A percentile compares a stretch with the other conserved stretches of the same genome.
Conservation (phyloP, 2,329 filamentous ascomycete genomes). For the Sclerotinia glacialis region DNA sequence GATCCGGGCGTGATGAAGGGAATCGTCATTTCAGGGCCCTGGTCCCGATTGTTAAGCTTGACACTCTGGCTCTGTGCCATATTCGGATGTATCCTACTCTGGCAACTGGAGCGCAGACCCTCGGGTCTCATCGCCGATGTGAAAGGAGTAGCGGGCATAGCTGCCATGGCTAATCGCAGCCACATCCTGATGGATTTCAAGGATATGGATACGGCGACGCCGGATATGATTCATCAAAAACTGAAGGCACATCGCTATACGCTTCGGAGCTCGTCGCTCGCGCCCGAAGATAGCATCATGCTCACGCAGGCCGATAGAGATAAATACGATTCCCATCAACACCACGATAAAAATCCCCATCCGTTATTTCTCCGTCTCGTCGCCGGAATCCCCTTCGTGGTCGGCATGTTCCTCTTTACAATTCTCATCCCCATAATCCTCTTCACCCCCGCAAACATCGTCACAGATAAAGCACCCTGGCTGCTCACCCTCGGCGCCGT, state of each 20-base stretch:
- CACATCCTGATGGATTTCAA: constrained; percentile 74
- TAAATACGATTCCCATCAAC: constrained; percentile 49
- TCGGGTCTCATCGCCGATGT: constrained; percentile 67
- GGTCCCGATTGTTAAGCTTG: constrained; percentile 59
- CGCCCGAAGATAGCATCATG: constrained; percentile 56
- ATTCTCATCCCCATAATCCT: constrained; percentile 59
- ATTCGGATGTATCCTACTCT: constrained; percentile 57
- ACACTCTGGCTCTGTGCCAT: constrained; percentile 57
- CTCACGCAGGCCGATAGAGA: constrained; percentile 45
- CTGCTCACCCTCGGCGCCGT: constrained; percentile 64
- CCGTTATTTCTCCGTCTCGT: constrained; percentile 64
- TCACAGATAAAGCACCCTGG: constrained; percentile 63
- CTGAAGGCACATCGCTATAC: constrained; percentile 67
- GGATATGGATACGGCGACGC: constrained; percentile 65
- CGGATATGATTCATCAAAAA: constrained; percentile 64
- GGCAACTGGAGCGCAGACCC: constrained; percentile 58
- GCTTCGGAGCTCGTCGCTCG: constrained; percentile 67
- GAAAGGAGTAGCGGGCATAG: constrained; percentile 69
- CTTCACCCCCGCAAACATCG: constrained; percentile 52
- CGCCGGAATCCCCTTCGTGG: constrained; percentile 60
- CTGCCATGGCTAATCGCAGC: constrained; percentile 70
- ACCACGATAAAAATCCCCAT: constrained; percentile 58
- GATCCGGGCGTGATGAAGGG: constrained; percentile 49
- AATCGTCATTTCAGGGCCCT: constrained; percentile 55
- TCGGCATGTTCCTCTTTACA: constrained; percentile 55